Conservation (phyloP, 1,284 basidiomycete genomes). For the Pholiota adiposa region DNA sequence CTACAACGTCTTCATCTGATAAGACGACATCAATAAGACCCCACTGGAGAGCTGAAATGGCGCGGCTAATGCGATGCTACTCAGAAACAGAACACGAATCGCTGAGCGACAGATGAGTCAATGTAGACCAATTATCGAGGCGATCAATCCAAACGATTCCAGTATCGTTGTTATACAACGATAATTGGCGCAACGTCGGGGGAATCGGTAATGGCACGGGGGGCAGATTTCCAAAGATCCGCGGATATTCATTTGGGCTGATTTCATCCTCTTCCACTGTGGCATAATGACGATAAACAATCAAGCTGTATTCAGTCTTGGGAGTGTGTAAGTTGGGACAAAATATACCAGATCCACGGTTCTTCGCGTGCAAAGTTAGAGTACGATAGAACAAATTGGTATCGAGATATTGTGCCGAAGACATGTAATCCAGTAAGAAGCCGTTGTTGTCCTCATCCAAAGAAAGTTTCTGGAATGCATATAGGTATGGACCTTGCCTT, state of each 20-base stretch:
- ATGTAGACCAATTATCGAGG: background rate
- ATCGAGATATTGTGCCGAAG: background rate
- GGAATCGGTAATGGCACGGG: background rate
- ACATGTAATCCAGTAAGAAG: background rate
- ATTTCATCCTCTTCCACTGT: background rate
- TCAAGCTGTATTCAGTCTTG: background rate
- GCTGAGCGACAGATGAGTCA: background rate
- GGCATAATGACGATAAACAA: background rate
- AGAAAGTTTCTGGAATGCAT: background rate
- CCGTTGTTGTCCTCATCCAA: background rate
- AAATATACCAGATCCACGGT: background rate
- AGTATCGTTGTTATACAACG: background rate
- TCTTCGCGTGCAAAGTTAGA: background rate
- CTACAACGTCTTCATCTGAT: background rate
- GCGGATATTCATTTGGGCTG: background rate
- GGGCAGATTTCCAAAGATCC: background rate
- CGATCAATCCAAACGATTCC: background rate
- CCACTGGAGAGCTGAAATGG: background rate
- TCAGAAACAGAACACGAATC: background rate
- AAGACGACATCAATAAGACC: background rate
- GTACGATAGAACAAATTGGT: background rate
- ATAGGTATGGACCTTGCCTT: background rate
- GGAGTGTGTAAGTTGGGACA: background rate
- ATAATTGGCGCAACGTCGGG: background rate
- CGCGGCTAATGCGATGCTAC: background rate